Conservation (phyloP, 2,329 filamentous ascomycete species). For the Pleoardoris graminearum region DNA sequence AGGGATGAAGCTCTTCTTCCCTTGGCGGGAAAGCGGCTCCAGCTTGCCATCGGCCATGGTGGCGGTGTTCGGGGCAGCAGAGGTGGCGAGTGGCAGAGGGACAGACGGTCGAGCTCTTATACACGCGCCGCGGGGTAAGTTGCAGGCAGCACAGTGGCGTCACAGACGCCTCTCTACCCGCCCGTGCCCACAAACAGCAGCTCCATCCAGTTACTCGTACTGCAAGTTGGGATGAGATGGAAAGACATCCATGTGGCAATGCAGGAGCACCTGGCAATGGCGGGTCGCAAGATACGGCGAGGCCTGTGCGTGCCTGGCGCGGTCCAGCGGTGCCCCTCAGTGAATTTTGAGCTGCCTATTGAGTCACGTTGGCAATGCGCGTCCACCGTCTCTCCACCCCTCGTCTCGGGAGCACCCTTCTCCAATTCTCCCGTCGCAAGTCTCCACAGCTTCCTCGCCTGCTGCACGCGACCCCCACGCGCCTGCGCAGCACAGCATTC, state of each 20-base stretch:
- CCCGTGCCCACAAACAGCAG: background rate
- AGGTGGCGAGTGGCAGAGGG: background rate
- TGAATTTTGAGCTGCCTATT: conserved; percentile 25
- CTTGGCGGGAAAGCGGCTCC: conserved; percentile 19
- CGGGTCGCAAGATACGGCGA: too few species aligned
- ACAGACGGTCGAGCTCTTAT: conserved; percentile 4
- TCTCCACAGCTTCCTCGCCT: conserved; percentile 10
- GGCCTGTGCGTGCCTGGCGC: conserved; percentile 11
- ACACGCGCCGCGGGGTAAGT: conserved; percentile 21
- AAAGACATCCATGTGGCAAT: too few species aligned
- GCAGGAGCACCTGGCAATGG: too few species aligned
- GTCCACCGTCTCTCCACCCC: conserved; percentile 22
- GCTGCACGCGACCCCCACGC: background rate
- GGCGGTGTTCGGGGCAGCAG: conserved; percentile 9
- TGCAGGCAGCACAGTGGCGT: background rate
- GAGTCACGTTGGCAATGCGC: conserved; percentile 38
- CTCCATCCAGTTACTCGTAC: background rate
- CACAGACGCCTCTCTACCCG: background rate
- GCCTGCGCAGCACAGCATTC: conserved; percentile 16
- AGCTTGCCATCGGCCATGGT: conserved; percentile 27
- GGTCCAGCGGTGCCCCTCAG: conserved; percentile 22
- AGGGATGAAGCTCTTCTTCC: conserved; percentile 45
- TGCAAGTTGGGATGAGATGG: too few species aligned
- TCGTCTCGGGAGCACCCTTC: conserved; percentile 26
- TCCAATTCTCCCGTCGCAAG: conserved; percentile 19